Conservation (phyloP, 345 rosid genomes). For the Kernera saxatilis region DNA sequence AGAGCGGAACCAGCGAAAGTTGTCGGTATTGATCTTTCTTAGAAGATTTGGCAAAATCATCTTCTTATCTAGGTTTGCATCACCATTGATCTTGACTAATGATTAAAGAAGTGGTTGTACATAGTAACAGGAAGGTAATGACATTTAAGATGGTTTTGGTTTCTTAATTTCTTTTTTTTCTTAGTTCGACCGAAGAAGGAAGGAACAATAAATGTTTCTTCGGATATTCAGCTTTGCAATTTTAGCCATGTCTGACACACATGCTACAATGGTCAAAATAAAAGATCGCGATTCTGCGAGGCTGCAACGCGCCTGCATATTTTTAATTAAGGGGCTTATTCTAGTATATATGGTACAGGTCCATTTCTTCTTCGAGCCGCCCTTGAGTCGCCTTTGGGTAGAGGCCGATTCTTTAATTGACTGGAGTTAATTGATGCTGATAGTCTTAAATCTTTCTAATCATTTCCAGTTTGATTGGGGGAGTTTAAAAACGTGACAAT, state of each 20-base stretch:
- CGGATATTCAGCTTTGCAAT: background rate
- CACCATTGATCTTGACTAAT: conserved; percentile 15
- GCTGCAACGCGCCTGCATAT: no score
- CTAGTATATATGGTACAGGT: no score
- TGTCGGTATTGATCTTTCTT: conserved; percentile 52
- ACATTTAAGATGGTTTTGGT: conserved; percentile 3
- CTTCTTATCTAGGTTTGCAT: background rate
- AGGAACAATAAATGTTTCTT: background rate
- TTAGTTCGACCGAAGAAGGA: background rate
- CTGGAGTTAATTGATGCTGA: background rate
- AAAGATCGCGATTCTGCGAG: no score
- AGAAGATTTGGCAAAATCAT: background rate
- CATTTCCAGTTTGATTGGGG: background rate
- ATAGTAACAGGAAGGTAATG: conserved; percentile 3
- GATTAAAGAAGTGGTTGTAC: conserved; percentile 25
- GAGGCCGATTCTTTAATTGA: background rate
- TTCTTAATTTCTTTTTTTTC: no score
- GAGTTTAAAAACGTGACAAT: background rate
- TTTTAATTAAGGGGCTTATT: no score
- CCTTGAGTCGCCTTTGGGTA: no score
- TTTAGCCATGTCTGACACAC: no score
- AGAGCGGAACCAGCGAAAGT: conserved; percentile 74
- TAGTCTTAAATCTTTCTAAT: background rate
- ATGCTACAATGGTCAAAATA: no score
- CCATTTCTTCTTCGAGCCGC: no score